Evolutionary conservation across 164 flowering plant genomes (phyloP), one percentile per base, ranked within the genome.

Genomic region (Piper longum): DNA sequence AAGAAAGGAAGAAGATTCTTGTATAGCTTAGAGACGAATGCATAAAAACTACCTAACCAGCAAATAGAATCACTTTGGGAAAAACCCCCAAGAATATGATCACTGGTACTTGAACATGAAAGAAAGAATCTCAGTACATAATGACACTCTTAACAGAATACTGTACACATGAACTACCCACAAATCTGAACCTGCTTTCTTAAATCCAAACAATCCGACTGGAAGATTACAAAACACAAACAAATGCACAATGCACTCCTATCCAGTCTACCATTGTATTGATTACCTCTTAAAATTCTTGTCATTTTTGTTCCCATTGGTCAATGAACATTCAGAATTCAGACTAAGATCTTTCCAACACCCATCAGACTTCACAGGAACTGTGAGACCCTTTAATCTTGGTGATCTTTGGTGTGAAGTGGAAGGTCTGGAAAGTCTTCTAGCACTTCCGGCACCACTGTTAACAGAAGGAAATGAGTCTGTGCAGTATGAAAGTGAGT

Each of bases 401-500:
- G 75, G 60, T 43, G 78, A 77, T 57, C 60, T 72, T 17, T 64
- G 75, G 42, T 45, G 77, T 66, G 72, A 67, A 56, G 55, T 40
- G 18, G 75, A 43, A 48, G 62, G 60, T 61, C 58, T 78, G 16
- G 56, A 60, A 64, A 48, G 57, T 41, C 54, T 63, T 36, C 13
- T 56, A 26, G 57, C 59, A n/a, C 71, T 57, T 1, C 36, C 36
- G 36, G 14, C 52, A 14, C 75, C 83, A 54, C 77, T 78, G 65
- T 73, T 76, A 43, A 66, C 67, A 2, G 85, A 76, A 64, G 78
- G 75, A 73, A 80, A 76, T 62, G 76, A 71, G 4, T 68, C 61
- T 69, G 73, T 74, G 14, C 72, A 65, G 64, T 69, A 76, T 16
- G 70, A 67, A 5, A 76, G 77, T 16, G 79, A 76, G 60, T 52